phyloP scores from a whole-genome alignment of 345 rosid genomes.

The Eucalyptus urophylla region DNA sequence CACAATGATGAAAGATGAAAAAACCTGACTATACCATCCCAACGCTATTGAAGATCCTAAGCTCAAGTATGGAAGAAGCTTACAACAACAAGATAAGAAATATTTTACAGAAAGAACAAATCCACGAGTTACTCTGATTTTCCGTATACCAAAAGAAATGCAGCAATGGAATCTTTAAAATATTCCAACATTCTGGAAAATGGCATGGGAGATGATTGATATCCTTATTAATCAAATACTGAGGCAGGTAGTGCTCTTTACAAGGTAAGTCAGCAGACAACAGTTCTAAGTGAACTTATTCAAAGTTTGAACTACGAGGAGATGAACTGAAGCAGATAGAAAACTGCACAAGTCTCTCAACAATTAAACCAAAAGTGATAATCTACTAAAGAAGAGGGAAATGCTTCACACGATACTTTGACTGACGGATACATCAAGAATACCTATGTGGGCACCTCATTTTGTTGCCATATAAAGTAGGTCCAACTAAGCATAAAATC shows the following conservation, averaged over 20 bases:
- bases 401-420: background rate
- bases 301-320: background rate
- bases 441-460: background rate
- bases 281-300: background rate
- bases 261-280: background rate
- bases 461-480: background rate
- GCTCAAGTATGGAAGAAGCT: background rate
- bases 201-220: background rate
- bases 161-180: background rate
- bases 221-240: background rate
- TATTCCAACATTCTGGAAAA: background rate
- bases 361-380: background rate
- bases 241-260: background rate
- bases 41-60: background rate
- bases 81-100: background rate
- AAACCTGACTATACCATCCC: background rate
- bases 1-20: background rate
- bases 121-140: background rate
- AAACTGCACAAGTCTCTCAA: background rate
- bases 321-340: background rate
- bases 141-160: background rate
- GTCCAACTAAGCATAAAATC: background rate
- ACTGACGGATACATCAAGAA: background rate
- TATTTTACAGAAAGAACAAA: background rate
- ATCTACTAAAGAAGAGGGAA: background rate